These are phyloP conservation scores for Metarhizium rileyi DNA, from an alignment of 2,329 filamentous ascomycete genomes.

Conservation along the genomic window DNA sequence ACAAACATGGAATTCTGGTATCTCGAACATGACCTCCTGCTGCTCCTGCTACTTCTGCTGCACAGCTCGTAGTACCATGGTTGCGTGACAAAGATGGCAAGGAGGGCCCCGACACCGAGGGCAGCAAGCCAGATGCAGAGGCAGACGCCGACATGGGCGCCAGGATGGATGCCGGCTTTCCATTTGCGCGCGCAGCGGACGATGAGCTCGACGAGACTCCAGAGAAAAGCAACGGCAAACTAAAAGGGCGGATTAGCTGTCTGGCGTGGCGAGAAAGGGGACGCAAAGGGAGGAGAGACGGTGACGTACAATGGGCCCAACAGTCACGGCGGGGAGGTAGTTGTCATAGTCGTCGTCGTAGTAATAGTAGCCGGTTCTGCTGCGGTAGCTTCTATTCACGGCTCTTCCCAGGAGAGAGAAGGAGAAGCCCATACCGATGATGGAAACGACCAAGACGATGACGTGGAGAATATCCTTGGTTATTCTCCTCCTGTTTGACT, in stretches of 20 bases:
- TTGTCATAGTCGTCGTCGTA: conserved; percentile 3
- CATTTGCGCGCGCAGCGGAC: conserved; percentile 23
- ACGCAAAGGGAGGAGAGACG: neutral
- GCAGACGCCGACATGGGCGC: conserved; percentile 31
- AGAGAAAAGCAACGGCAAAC: conserved; percentile 26
- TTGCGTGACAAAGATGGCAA: conserved; percentile 10
- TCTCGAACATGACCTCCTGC: neutral
- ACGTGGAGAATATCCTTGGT: conserved; percentile 22
- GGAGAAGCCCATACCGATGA: conserved; percentile 19
- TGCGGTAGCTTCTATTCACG: neutral
- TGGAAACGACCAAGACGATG: conserved; percentile 15
- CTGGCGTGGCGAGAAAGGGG: neutral
- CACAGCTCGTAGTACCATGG: conserved; percentile 2
- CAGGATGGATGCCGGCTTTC: conserved; percentile 30
- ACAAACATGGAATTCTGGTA: conserved; percentile 7
- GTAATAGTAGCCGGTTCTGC: neutral
- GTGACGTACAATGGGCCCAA: conserved; percentile 6
- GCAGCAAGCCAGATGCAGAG: conserved; percentile 31
- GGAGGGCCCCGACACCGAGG: conserved; percentile 16
- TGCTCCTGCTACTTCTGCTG: neutral
- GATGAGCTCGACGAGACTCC: conserved; percentile 29
- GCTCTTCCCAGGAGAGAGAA: conserved; percentile 11
- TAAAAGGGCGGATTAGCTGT: conserved; percentile 10
- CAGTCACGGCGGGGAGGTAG: conserved; percentile 7
- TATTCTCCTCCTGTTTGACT: conserved; percentile 3